Percentiles rank a stretch among this genome's conserved stretches.
phyloP scores from a whole-genome alignment of 2,329 filamentous ascomycete genomes.

The Hymenoscyphus salicellus region DNA sequence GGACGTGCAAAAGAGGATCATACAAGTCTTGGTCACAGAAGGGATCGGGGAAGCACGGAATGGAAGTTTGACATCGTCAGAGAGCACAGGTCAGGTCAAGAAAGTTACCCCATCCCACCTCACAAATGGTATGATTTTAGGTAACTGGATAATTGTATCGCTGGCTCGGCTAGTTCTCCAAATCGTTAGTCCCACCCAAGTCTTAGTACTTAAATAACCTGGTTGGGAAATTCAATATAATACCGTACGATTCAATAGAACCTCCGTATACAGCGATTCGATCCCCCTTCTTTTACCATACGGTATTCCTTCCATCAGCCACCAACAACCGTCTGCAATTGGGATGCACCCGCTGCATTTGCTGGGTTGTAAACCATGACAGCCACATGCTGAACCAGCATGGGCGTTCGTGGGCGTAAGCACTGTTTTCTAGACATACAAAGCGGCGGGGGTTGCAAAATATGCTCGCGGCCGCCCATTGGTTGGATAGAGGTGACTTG shows the following conservation, averaged over 20 bases:
- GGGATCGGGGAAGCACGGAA: neutral
- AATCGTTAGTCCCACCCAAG: too few relatives aligned
- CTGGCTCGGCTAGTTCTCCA: too few relatives aligned
- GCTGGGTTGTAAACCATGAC: constrained; percentile 8
- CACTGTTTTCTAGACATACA: constrained; percentile 11
- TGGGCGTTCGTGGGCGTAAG: constrained; percentile 5
- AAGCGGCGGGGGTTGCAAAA: constrained; percentile 35
- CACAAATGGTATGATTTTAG: neutral
- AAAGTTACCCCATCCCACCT: too few relatives aligned
- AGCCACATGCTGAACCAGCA: constrained; percentile 13
- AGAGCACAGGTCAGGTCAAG: neutral
- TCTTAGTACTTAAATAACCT: too few relatives aligned
- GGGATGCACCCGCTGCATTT: neutral
- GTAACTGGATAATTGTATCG: neutral
- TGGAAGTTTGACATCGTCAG: neutral
- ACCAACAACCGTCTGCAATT: neutral
- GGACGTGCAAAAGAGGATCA: neutral
- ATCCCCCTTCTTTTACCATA: neutral
- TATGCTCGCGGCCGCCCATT: constrained; percentile 21
- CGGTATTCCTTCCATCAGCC: neutral
- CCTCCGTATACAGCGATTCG: neutral
- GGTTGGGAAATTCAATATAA: neutral
- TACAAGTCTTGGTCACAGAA: neutral
- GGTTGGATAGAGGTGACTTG: neutral
- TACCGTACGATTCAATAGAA: neutral